These are phyloP conservation scores for Nannochloris sp. DNA, from an alignment of 139 green algal species.

Conservation along the genomic window DNA sequence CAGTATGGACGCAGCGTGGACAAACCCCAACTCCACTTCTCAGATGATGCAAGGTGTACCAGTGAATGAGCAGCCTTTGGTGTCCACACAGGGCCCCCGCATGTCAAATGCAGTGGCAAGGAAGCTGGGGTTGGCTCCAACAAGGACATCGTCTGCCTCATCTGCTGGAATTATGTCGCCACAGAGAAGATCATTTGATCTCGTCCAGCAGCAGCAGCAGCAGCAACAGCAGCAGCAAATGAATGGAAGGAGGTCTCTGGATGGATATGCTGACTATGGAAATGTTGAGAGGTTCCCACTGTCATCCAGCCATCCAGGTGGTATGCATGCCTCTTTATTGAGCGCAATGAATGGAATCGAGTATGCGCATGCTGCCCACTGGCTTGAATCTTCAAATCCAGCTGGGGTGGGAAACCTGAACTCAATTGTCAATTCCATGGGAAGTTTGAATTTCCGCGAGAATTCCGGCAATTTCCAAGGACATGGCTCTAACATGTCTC, in stretches of 20 bases:
- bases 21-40: background rate
- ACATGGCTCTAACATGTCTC: too few relatives aligned
- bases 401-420: too few relatives aligned
- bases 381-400: too few relatives aligned
- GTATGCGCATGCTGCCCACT: too few relatives aligned
- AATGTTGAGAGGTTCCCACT: too few relatives aligned
- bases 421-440: too few relatives aligned
- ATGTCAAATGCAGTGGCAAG: slow-evolving; percentile 72
- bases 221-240: background rate
- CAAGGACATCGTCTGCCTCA: slow-evolving; percentile 8
- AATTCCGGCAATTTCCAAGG: too few relatives aligned
- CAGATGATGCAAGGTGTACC: slow-evolving; percentile 4
- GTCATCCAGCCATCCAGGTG: too few relatives aligned
- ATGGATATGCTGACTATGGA: background rate
- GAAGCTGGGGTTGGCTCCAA: slow-evolving; percentile 51
- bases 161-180: slow-evolving; percentile 9
- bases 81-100: slow-evolving; percentile 38
- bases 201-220: background rate
- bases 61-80: slow-evolving; percentile 29
- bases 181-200: slow-evolving; percentile 4
- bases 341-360: too few relatives aligned
- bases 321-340: too few relatives aligned
- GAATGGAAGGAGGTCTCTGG: background rate
- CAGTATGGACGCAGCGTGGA: background rate
- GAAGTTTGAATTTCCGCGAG: too few relatives aligned